phyloP scores from a whole-genome alignment of 306 rosid genomes.

The Arachis hypogaea region DNA sequence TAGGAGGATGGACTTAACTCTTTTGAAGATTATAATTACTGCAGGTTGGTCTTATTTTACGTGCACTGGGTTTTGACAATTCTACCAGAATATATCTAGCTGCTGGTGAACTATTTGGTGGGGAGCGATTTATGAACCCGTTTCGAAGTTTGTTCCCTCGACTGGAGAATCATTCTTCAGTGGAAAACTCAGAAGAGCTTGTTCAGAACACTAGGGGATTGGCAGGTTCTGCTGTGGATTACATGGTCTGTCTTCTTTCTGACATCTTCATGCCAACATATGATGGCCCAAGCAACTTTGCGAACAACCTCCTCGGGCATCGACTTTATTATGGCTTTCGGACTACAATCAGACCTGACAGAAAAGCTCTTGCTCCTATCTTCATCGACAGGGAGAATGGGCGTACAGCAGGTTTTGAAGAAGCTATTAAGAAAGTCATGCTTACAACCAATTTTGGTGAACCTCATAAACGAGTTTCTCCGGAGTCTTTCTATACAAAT shows the following conservation, averaged over 20 bases:
- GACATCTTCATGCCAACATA: slow-evolving; percentile 99
- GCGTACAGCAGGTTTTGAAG: slow-evolving; percentile 65
- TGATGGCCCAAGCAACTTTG: slow-evolving; percentile 99
- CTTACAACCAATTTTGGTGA: slow-evolving; percentile 83
- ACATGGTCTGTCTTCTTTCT: slow-evolving; percentile 98
- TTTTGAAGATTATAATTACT: slow-evolving; percentile 5
- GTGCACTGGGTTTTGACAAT: slow-evolving; percentile 51
- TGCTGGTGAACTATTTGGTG: slow-evolving; percentile 93
- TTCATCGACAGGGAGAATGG: slow-evolving; percentile 81
- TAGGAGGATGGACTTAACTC: neutral
- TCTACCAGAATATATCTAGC: slow-evolving; percentile 52
- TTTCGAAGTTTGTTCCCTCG: slow-evolving; percentile 76
- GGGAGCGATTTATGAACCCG: slow-evolving; percentile 86
- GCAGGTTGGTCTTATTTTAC: slow-evolving; percentile 92
- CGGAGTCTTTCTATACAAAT: slow-evolving; percentile 95
- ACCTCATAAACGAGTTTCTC: slow-evolving; percentile 82
- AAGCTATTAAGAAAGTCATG: slow-evolving; percentile 78
- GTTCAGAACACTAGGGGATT: slow-evolving; percentile 78
- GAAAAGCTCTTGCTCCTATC: slow-evolving; percentile 94
- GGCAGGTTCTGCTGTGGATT: slow-evolving; percentile 96
- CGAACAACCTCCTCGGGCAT: slow-evolving; percentile 97
- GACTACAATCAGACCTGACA: slow-evolving; percentile 86
- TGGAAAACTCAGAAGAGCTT: slow-evolving; percentile 78
- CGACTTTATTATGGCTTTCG: slow-evolving; percentile 97
- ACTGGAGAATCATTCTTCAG: slow-evolving; percentile 84